Evolutionary conservation across 805 yeast genomes (phyloP), one percentile per base, ranked within the genome.

Genomic region (Starmera dryadoides): DNA sequence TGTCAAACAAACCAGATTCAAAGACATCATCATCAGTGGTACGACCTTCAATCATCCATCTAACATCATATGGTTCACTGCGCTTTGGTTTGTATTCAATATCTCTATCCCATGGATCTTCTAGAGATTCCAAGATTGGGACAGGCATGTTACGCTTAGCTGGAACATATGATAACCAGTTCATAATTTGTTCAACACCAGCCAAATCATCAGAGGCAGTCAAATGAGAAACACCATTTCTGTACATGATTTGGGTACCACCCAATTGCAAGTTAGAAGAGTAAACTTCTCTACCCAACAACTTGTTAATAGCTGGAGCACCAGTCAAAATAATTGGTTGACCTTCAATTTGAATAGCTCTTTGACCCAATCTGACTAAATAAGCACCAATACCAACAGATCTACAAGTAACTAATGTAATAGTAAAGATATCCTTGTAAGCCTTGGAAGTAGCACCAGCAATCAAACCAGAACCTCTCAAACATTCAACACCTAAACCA

Each of bases 301-400:
- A 71, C 66, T 94, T 93, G 75, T 93, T 93, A 63, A 93, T 87
- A 42, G 98, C 97, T 38, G 96, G 97, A 42, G 98, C 98, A 75
- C 99, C 99, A 41, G 99, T 93, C 58, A 93, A 80, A 52, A 93
- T 91, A 53, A 93, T 87, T 40, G 99, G 98, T 68, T 93, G 98
- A 33, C 98, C 98, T 64, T 93, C 97, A 54, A 93, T 85, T 70
- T 93, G 99, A 55, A 93, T 89, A 33, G 98, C 95, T 73, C 99
- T 84, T 74, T 93, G 98, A 57, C 99, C 99, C 50, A 93, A 75
- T 67, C 99, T 84, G 32, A 93, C 98, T 60, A 93, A 74, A 61
- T 93, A 93, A 34, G 99, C 99, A 72, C 99, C 99, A 63, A 93
- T 93, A 81, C 99, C 99, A 56, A 93, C 99, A 38, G 98, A 89